Percentiles rank a stretch among this genome's conserved stretches.
Conservation (phyloP, 2,329 filamentous ascomycete genomes). For the Cadophora gregata region DNA sequence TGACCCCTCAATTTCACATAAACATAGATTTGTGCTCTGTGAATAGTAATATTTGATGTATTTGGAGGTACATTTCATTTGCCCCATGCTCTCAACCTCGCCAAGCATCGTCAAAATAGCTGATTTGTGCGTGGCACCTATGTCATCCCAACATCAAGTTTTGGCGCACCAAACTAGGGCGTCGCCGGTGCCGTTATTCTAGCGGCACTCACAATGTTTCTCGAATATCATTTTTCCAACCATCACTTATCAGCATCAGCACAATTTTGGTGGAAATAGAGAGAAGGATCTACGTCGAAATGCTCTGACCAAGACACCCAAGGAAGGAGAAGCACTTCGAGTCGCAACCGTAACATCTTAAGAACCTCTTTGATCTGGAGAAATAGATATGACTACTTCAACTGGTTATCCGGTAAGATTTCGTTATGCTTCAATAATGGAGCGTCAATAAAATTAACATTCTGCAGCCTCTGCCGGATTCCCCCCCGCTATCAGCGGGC, state of each 20-base stretch:
- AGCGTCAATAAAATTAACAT: not conserved
- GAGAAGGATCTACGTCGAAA: not conserved
- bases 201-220: not conserved
- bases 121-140: not conserved
- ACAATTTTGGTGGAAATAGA: not conserved
- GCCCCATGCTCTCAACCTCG: not conserved
- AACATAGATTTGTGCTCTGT: too few species aligned
- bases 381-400: not conserved
- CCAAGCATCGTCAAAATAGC: not conserved
- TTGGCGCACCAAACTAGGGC: not conserved
- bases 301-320: not conserved
- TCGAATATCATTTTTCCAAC: not conserved
- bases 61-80: conserved; percentile 26
- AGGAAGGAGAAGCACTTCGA: not conserved
- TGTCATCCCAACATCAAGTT: not conserved
- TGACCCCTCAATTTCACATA: too few species aligned
- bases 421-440: not conserved
- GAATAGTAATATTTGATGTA: conserved; percentile 27
- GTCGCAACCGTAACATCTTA: not conserved
- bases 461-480: not conserved
- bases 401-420: not conserved
- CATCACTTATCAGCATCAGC: not conserved
- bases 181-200: not conserved
- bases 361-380: not conserved
- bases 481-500: not conserved